Evolutionary conservation across 1,284 basidiomycete species (phyloP).

Genomic region (Leucoagaricus sp.): DNA sequence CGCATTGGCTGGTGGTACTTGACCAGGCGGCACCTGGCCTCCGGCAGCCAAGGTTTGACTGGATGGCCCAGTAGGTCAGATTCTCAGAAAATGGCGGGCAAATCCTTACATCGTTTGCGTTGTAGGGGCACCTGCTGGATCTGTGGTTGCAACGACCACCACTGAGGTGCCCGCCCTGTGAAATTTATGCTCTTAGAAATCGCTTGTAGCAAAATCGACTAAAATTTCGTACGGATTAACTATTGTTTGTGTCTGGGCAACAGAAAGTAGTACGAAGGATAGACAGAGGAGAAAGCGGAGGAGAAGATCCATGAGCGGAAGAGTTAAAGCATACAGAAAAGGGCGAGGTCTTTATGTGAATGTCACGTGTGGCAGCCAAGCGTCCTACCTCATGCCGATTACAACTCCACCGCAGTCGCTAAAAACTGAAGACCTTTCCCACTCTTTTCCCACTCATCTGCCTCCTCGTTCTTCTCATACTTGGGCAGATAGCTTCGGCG

Average conservation of each 20-base stretch:
- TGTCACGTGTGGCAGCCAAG: background rate
- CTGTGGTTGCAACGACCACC: slow-evolving; percentile 50
- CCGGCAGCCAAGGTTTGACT: slow-evolving; percentile 20
- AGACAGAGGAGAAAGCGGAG: slow-evolving; percentile 8
- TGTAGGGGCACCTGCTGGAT: slow-evolving; percentile 40
- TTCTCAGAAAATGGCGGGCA: background rate
- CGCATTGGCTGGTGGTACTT: slow-evolving; percentile 24
- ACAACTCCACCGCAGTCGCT: slow-evolving; percentile 7
- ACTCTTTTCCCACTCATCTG: slow-evolving; percentile 16
- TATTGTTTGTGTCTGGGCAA: slow-evolving; percentile 17
- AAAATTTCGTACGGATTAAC: slow-evolving; percentile 11
- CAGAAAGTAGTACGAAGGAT: slow-evolving; percentile 10
- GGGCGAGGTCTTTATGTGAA: too few species aligned
- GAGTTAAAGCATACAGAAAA: background rate
- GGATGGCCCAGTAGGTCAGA: background rate
- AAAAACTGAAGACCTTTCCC: slow-evolving; percentile 13
- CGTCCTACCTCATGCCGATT: background rate
- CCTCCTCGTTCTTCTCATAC: slow-evolving; percentile 17
- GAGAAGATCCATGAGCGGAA: slow-evolving; percentile 12
- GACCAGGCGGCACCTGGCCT: slow-evolving; percentile 19
- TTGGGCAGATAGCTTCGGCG: slow-evolving; percentile 14
- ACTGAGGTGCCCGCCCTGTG: slow-evolving; percentile 54
- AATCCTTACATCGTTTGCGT: slow-evolving; percentile 49
- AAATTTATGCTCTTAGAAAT: background rate
- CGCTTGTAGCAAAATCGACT: background rate